Base-by-base conservation (phyloP, 2,329 filamentous ascomycete genomes). In the Aspergillus sp. region DNA sequence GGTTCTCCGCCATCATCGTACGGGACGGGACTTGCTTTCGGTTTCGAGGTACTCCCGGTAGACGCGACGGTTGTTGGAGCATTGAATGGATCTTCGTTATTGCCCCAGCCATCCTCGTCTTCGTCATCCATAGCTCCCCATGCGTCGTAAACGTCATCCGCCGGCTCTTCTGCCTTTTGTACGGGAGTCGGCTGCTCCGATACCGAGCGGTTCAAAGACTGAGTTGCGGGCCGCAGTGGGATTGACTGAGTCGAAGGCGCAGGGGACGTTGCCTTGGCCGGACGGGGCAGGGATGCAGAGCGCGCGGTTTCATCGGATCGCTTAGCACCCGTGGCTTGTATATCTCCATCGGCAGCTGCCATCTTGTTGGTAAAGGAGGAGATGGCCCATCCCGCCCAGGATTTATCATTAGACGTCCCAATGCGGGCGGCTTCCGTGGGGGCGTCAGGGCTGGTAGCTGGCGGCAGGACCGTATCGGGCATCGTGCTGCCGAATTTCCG, bases 341-440 rank as follows among this genome's bases (percentile, higher is more conserved):
- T 99, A 60, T 97, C 91, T 19, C 95, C 95, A 8, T 90, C 90
- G 0, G 92, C 93, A 0, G 91, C 80, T 1, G 92, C 89, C 13
- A 98, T 76, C 71, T 97, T 97, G 78, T 98, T 98, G 2, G 95
- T 98, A 74, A 99, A 99, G 1, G 93, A 97, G 0, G 95, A 98
- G 58, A 99, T 97, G 1, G 95, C 95, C 95, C 95, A 99, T 13
- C 95, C 95, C 1, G 95, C 88, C 95, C 95, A 98, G 3, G 88
- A 88, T 23, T 84, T 82, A 57, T 89, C 84, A 45, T 84, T 86
- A 63, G 92, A 90, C 1, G 92, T 95, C 64, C 89, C 89, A 83
- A 96, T 95, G 38, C 92, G 87, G 1, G 91, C 89, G 0, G 85
- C 84, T 22, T 77, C 73, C 46, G 79, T 76, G 31, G 77, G 74